These are phyloP conservation scores for Tylopilus sp. DNA, from an alignment of 768 basidiomycete species.

Conservation along the genomic window DNA sequence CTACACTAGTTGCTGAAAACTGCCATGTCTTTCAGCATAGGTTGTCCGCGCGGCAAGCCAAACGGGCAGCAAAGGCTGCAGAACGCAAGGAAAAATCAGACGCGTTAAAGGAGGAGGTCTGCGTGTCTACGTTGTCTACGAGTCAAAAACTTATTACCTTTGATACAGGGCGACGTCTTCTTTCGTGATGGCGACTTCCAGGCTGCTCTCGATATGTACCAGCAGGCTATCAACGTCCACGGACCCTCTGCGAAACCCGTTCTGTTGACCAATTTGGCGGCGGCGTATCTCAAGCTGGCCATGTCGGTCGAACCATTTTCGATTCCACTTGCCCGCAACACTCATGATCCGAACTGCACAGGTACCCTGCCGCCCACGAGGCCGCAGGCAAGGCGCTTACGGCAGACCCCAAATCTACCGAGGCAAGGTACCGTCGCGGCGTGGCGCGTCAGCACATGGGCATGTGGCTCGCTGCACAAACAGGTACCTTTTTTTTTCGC, in stretches of 20 bases:
- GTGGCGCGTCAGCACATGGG: conserved; percentile 32
- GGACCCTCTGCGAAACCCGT: conserved; percentile 32
- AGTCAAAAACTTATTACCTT: neutral
- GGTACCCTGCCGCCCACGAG: conserved; percentile 28
- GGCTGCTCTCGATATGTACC: conserved; percentile 40
- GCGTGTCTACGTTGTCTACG: neutral
- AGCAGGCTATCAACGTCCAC: conserved; percentile 36
- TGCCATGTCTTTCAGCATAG: neutral
- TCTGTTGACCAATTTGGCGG: conserved; percentile 42
- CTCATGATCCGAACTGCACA: conserved; percentile 1
- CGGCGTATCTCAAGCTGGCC: conserved; percentile 41
- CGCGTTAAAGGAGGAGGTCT: conserved; percentile 29
- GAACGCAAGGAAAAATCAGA: conserved; percentile 25
- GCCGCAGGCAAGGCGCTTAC: conserved; percentile 28
- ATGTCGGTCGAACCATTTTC: conserved; percentile 23
- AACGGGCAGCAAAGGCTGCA: conserved; percentile 17
- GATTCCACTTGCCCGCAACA: neutral
- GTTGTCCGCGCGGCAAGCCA: conserved; percentile 8
- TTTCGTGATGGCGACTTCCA: conserved; percentile 38
- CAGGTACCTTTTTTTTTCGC: conserved; percentile 16
- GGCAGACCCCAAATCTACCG: conserved; percentile 29
- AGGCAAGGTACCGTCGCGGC: conserved; percentile 36
- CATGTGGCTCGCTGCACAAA: conserved; percentile 15
- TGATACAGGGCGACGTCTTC: conserved; percentile 40
- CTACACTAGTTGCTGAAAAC: neutral